Evolutionary conservation across 129 eudicot genomes (phyloP).

Genomic region (Apium graveolens): DNA sequence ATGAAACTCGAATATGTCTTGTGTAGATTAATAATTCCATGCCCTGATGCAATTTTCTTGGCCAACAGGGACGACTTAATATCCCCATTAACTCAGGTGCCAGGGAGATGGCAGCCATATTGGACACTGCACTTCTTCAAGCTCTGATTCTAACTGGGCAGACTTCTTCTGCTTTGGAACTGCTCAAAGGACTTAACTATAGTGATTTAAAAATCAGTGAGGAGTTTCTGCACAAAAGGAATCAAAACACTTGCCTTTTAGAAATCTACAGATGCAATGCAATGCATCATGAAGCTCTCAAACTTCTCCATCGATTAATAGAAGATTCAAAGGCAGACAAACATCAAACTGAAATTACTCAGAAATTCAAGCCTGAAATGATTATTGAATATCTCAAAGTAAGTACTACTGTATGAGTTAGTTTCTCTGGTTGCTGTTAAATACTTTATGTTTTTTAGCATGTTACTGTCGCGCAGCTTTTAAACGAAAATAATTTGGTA

Average conservation of each 20-base stretch:
- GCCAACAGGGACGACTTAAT: constrained; percentile 52
- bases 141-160: constrained; percentile 86
- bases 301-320: constrained; percentile 72
- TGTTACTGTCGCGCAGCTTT: background rate
- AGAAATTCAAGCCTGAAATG: constrained; percentile 81
- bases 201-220: constrained; percentile 79
- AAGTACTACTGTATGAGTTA: constrained; percentile 11
- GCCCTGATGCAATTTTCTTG: constrained; percentile 24
- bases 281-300: constrained; percentile 88
- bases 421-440: constrained; percentile 4
- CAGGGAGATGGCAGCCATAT: constrained; percentile 75
- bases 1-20: background rate
- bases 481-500: background rate
- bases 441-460: background rate
- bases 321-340: constrained; percentile 65
- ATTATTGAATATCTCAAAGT: constrained; percentile 89
- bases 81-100: constrained; percentile 63
- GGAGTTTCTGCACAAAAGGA: constrained; percentile 76
- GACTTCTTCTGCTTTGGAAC: constrained; percentile 56
- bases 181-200: constrained; percentile 77
- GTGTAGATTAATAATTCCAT: background rate
- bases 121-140: constrained; percentile 91
- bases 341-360: constrained; percentile 38
- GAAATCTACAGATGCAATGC: constrained; percentile 79
- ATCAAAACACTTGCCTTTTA: constrained; percentile 52